Percentiles rank a stretch among this genome's conserved stretches.
These are phyloP conservation scores for Hapsidospora chrysogenum DNA, from an alignment of 495 filamentous ascomycete species.

Conservation along the genomic window DNA sequence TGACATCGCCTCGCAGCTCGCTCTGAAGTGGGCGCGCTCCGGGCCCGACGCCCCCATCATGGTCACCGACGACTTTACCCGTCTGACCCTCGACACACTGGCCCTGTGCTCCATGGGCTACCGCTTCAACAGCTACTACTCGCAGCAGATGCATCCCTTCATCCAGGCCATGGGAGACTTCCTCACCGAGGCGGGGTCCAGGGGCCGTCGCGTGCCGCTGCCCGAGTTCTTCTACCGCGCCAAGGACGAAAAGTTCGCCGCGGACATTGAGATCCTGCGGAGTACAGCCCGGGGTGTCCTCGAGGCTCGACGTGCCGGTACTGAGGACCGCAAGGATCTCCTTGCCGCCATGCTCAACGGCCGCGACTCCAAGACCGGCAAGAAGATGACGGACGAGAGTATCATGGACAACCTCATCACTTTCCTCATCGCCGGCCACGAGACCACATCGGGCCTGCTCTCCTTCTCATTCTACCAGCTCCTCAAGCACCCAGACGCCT, in stretches of 20 bases:
- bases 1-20: slow-evolving; percentile 45
- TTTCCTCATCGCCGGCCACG: slow-evolving; percentile 50
- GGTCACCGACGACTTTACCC: slow-evolving; percentile 46
- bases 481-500: slow-evolving; percentile 16
- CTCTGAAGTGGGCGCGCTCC: slow-evolving; percentile 48
- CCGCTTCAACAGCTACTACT: slow-evolving; percentile 54
- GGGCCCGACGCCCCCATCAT: slow-evolving; percentile 33
- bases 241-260: slow-evolving; percentile 29
- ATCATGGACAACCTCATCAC: slow-evolving; percentile 49
- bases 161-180: slow-evolving; percentile 36
- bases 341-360: slow-evolving; percentile 47
- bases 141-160: slow-evolving; percentile 41
- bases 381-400: slow-evolving; percentile 32
- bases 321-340: slow-evolving; percentile 43
- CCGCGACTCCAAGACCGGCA: slow-evolving; percentile 40
- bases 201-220: slow-evolving; percentile 26
- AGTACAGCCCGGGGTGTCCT: slow-evolving; percentile 36
- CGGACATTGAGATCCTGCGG: slow-evolving; percentile 32
- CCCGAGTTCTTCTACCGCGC: slow-evolving; percentile 24
- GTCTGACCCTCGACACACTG: slow-evolving; percentile 50
- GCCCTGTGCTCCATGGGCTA: slow-evolving; percentile 50
- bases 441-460: slow-evolving; percentile 42
- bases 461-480: slow-evolving; percentile 24
- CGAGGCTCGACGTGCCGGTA: slow-evolving; percentile 29
- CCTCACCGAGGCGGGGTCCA: slow-evolving; percentile 29